A percentile compares a stretch with the other conserved stretches of the same genome.
Conservation (phyloP, 306 rosid species). For the Alnus glutinosa region DNA sequence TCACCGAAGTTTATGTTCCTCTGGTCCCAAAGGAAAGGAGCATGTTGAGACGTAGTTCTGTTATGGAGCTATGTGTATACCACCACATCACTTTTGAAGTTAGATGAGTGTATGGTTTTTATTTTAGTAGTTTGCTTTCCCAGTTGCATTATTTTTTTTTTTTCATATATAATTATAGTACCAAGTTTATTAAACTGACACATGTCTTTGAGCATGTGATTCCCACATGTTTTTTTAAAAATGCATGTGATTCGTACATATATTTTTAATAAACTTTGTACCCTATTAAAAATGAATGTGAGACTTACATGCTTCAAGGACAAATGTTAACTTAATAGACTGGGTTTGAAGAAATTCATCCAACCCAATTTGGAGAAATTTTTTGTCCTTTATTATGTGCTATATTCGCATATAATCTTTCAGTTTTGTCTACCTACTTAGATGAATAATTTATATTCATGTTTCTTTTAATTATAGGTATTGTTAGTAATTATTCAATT, state of each 20-base stretch:
- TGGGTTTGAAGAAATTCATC: no score
- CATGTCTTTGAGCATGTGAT: no score
- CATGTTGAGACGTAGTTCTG: background rate
- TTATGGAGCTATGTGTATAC: background rate
- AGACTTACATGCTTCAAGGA: no score
- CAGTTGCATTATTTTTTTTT: no score
- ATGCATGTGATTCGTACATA: no score
- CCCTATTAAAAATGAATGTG: no score
- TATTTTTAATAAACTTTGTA: no score
- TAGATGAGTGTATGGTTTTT: background rate
- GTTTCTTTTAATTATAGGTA: background rate
- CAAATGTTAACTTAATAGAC: no score
- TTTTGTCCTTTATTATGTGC: background rate
- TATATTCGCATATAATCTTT: background rate
- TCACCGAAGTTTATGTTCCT: background rate
- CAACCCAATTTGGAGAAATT: no score
- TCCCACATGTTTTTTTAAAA: no score
- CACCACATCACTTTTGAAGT: background rate
- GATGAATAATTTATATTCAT: background rate
- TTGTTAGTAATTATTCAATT: background rate
- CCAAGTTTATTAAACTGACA: no score
- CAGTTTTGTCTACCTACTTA: background rate
- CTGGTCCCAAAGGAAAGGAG: background rate
- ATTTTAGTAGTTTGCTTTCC: conserved; percentile 1
- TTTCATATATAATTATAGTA: no score